Base-by-base conservation (phyloP, 2,329 filamentous ascomycete genomes). In the Ophiosphaerella narmari region DNA sequence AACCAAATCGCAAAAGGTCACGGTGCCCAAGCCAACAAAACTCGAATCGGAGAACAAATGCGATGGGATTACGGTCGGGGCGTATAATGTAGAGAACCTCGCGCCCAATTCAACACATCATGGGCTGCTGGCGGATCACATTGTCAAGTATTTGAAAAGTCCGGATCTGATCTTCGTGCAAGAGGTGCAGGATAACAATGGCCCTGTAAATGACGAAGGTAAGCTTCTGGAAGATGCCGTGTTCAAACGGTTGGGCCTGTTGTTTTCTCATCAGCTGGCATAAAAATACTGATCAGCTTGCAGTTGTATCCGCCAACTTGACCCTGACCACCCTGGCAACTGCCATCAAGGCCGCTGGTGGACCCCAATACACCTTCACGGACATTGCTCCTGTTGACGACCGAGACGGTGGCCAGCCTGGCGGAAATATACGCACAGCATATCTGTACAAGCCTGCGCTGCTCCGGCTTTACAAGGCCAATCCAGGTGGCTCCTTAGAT, bases 41-140 rank as follows among this genome's bases (percentile, higher is more conserved):
- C 78, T 89, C 32, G 67, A 70, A 23, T 83, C 83, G 58, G 76
- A 73, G 23, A 81, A 82, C 1, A 76, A 75, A 49, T 90, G 87
- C 73, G 75, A 75, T 2, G 83, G 81, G 36, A 72, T 90, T 51
- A 88, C 86, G 1, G 69, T 89, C 21, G 86, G 82, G 42, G 79
- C 81, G 52, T 90, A 89, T 78, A 90, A 90, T 68, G 80, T 88
- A 29, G 85, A 89, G 70, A 90, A 90, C 70, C 77, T 90, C 13
- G 74, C 78, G 7, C 82, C 86, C 0, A 77, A 74, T 31, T 83
- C 82, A 0, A 57, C 76, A 1, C 81, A 85, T 55, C 74, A 89
- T 21, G 72, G 78, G n/a, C 72, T 71, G 11, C 78, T 89, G n/a
- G 83, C 86, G 2, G 72, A 76, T 7, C 85, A 90, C 61, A 87